Conservation (phyloP, 768 basidiomycete species). For the Lactarius sanguifluus region DNA sequence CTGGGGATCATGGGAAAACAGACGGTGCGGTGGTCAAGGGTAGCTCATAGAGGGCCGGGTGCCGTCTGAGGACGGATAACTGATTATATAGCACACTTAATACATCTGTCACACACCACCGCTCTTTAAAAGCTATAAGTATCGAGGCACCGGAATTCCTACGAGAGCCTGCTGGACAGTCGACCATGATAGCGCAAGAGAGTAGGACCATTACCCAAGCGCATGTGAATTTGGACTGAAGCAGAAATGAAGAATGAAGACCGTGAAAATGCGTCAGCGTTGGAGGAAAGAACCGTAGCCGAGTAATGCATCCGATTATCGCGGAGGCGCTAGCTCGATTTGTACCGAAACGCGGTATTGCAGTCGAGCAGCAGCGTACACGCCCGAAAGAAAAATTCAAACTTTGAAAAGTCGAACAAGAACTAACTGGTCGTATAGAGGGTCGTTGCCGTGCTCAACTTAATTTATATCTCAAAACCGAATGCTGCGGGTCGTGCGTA, state of each 20-base stretch:
- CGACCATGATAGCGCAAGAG: neutral
- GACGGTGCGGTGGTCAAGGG: slow-evolving; percentile 2
- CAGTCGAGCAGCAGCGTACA: too few species aligned
- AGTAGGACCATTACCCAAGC: neutral
- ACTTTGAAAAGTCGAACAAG: too few species aligned
- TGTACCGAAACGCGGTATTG: neutral
- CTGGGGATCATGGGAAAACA: slow-evolving; percentile 1
- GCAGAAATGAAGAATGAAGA: neutral
- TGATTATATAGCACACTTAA: slow-evolving; percentile 17
- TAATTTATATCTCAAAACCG: too few species aligned
- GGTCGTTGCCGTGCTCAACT: too few species aligned
- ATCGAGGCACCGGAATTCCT: neutral
- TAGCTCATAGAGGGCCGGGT: slow-evolving; percentile 13
- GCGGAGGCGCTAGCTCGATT: neutral
- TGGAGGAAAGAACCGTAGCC: neutral
- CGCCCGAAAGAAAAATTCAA: too few species aligned
- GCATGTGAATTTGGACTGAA: neutral
- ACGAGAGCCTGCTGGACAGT: neutral
- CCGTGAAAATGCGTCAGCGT: neutral
- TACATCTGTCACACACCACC: slow-evolving; percentile 3
- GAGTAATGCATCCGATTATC: neutral
- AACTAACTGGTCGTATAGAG: too few species aligned
- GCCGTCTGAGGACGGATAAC: neutral
- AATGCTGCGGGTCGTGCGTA: too few species aligned
- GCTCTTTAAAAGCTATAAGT: neutral